Conservation (phyloP, 306 rosid species). For the Mimosa pudica region DNA sequence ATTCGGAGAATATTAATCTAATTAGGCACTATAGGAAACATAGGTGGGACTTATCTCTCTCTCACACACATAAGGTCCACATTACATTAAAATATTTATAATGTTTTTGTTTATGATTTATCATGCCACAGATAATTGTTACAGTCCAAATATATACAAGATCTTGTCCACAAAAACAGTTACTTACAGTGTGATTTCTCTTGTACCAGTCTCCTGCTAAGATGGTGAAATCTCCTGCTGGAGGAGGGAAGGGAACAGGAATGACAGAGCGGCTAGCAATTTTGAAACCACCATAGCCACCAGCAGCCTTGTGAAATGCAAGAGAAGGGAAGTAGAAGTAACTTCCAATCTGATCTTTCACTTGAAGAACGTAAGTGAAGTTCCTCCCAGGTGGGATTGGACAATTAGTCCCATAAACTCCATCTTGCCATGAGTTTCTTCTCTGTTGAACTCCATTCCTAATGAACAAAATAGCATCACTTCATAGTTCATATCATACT, state of each 20-base stretch:
- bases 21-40: too few species aligned
- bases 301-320: conserved; percentile 88
- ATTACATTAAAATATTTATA: too few species aligned
- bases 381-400: conserved; percentile 85
- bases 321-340: conserved; percentile 88
- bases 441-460: conserved; percentile 90
- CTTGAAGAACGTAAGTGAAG: conserved; percentile 83
- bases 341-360: conserved; percentile 92
- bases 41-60: too few species aligned
- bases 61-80: too few species aligned
- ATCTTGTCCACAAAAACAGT: too few species aligned
- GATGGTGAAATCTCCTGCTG: conserved; percentile 73
- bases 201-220: conserved; percentile 87
- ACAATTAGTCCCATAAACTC: conserved; percentile 87
- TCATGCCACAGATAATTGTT: too few species aligned
- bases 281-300: conserved; percentile 74
- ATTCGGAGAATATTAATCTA: too few species aligned
- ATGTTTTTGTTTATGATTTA: too few species aligned
- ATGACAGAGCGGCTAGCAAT: conserved; percentile 70
- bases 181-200: conserved; percentile 75
- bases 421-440: conserved; percentile 93
- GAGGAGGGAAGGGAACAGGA: conserved; percentile 82
- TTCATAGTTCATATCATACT: conserved; percentile 9
- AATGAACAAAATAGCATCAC: conserved; percentile 24
- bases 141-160: too few species aligned